Evolutionary conservation across 2,329 filamentous ascomycete genomes (phyloP).

Genomic region (Aureobasidium namibiae): DNA sequence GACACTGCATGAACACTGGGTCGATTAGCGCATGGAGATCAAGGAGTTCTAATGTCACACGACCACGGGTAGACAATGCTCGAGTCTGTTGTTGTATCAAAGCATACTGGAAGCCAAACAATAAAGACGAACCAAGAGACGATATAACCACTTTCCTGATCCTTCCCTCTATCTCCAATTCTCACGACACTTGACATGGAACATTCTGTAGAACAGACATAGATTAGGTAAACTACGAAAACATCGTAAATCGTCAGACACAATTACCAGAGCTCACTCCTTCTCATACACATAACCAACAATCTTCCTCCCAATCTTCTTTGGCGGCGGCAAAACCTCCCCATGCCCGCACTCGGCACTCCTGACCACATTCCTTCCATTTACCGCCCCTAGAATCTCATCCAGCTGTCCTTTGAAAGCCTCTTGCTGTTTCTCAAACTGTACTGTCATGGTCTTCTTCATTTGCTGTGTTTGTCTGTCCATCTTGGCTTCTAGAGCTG

Average conservation of each 20-base stretch:
- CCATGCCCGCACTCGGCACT: slow-evolving; percentile 11
- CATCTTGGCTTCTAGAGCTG: background rate
- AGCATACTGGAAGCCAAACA: background rate
- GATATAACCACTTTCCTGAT: background rate
- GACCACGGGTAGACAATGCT: background rate
- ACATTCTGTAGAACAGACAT: too few relatives aligned
- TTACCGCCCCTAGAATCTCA: background rate
- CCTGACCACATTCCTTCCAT: background rate
- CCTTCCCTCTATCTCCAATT: too few relatives aligned
- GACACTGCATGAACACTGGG: slow-evolving; percentile 59
- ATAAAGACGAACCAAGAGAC: background rate
- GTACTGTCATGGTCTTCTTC: background rate
- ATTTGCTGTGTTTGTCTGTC: background rate
- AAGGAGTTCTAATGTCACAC: slow-evolving; percentile 8
- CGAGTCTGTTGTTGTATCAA: background rate
- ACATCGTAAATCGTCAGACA: background rate
- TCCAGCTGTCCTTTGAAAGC: background rate
- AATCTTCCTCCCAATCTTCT: slow-evolving; percentile 14
- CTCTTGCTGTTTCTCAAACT: background rate
- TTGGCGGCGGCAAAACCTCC: slow-evolving; percentile 15
- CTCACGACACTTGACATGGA: too few relatives aligned
- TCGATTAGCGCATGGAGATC: background rate
- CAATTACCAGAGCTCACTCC: background rate
- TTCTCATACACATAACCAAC: slow-evolving; percentile 16
- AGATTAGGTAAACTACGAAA: background rate